phyloP scores from a whole-genome alignment of 495 filamentous ascomycete genomes.

The Penicillium pulvis region DNA sequence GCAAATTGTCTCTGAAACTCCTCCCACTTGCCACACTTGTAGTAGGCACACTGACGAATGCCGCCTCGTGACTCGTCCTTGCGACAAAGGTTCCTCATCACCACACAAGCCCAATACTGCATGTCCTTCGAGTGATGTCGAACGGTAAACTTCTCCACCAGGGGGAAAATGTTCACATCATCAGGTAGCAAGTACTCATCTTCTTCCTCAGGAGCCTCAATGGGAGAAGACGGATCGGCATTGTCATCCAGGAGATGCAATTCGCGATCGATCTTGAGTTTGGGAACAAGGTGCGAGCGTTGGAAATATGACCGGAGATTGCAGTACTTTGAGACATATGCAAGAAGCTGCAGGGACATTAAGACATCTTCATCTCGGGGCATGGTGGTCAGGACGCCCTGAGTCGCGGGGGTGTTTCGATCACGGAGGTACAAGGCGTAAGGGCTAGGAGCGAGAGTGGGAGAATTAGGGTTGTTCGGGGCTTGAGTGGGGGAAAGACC shows the following conservation, averaged over 20 bases:
- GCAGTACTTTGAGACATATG: slow-evolving; percentile 98
- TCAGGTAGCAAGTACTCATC: slow-evolving; percentile 92
- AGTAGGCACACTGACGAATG: slow-evolving; percentile 95
- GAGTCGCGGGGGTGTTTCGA: slow-evolving; percentile 61
- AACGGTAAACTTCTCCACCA: slow-evolving; percentile 98
- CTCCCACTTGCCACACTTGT: slow-evolving; percentile 97
- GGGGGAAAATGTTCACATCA: slow-evolving; percentile 95
- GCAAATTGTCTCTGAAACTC: slow-evolving; percentile 94
- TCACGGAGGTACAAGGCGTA: slow-evolving; percentile 78
- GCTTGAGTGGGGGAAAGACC: slow-evolving; percentile 78
- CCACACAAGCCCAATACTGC: slow-evolving; percentile 99
- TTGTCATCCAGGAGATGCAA: slow-evolving; percentile 77
- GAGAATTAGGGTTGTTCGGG: slow-evolving; percentile 66
- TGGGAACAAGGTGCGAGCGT: slow-evolving; percentile 88
- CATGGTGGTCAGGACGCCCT: slow-evolving; percentile 80
- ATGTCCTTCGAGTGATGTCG: slow-evolving; percentile 92
- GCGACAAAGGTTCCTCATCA: slow-evolving; percentile 97
- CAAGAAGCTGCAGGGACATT: slow-evolving; percentile 96
- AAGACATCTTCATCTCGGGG: slow-evolving; percentile 95
- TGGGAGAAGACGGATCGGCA: slow-evolving; percentile 37
- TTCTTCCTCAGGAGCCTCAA: slow-evolving; percentile 63
- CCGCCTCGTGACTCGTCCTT: slow-evolving; percentile 94
- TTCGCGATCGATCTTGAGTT: slow-evolving; percentile 85
- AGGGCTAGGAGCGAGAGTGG: slow-evolving; percentile 67
- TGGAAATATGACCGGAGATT: slow-evolving; percentile 95